Percentiles rank a stretch among this genome's conserved stretches.
Conservation (phyloP, 805 yeast species). For the Debaryomyces castellii region DNA sequence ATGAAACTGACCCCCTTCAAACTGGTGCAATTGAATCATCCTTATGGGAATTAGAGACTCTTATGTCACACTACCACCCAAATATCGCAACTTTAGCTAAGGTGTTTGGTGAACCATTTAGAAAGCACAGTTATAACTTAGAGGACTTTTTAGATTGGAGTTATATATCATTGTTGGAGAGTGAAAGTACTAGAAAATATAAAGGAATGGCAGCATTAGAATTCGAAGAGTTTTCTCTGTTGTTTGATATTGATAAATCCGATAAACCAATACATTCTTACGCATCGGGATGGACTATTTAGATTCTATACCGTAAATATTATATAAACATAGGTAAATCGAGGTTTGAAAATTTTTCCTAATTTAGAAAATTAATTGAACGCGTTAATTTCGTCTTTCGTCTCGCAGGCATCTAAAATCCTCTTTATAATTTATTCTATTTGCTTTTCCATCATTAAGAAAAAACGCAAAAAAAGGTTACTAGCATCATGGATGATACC, state of each 20-base stretch:
- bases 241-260: conserved; percentile 24
- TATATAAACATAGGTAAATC: background rate
- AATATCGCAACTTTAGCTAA: conserved; percentile 90
- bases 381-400: conserved; percentile 19
- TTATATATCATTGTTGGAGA: conserved; percentile 61
- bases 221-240: conserved; percentile 51
- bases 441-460: background rate
- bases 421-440: background rate
- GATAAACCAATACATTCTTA: conserved; percentile 15
- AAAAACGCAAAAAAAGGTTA: background rate
- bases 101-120: conserved; percentile 85
- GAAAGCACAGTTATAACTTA: conserved; percentile 80
- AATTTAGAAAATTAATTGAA: conserved; percentile 23
- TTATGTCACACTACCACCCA: conserved; percentile 88
- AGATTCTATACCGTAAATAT: background rate
- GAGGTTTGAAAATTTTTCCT: conserved; percentile 13
- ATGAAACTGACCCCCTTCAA: conserved; percentile 70
- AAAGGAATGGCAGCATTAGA: conserved; percentile 79
- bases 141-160: conserved; percentile 96
- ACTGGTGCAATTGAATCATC: conserved; percentile 84
- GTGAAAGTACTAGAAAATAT: conserved; percentile 63
- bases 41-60: conserved; percentile 85
- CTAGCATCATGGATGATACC: conserved; percentile 8
- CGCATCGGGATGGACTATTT: conserved; percentile 28
- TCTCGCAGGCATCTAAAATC: background rate